A percentile compares a stretch with the other conserved stretches of the same genome.
These are phyloP conservation scores for Cytospora paraplurivora DNA, from an alignment of 2,329 filamentous ascomycete genomes.

Conservation along the genomic window DNA sequence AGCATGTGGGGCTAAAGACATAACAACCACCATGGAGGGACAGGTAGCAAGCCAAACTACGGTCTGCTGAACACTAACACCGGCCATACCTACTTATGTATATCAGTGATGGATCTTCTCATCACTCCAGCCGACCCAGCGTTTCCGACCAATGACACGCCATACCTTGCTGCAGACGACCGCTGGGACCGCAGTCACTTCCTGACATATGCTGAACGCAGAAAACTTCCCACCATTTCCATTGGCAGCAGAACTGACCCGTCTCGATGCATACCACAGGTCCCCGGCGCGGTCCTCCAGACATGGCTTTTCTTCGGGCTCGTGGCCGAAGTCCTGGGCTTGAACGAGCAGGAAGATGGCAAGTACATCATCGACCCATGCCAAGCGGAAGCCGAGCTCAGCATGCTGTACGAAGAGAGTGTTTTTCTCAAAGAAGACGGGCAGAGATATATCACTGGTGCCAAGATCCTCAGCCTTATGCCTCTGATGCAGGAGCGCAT, in stretches of 20 bases:
- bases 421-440: slow-evolving; percentile 22
- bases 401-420: slow-evolving; percentile 29
- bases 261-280: slow-evolving; percentile 6
- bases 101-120: slow-evolving; percentile 31
- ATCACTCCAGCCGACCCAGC: slow-evolving; percentile 30
- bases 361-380: slow-evolving; percentile 13
- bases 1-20: background rate
- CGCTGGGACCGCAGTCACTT: slow-evolving; percentile 36
- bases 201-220: slow-evolving; percentile 32
- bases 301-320: slow-evolving; percentile 41
- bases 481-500: background rate
- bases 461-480: slow-evolving; percentile 1
- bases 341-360: slow-evolving; percentile 33
- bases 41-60: background rate
- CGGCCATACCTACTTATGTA: too few relatives aligned
- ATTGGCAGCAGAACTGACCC: slow-evolving; percentile 31
- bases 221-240: slow-evolving; percentile 28
- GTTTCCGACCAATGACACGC: slow-evolving; percentile 1
- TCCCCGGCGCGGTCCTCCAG: slow-evolving; percentile 32
- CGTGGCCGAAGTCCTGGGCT: slow-evolving; percentile 35
- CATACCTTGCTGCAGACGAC: slow-evolving; percentile 17
- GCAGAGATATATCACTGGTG: slow-evolving; percentile 6
- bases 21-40: background rate
- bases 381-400: slow-evolving; percentile 16
- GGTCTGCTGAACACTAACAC: background rate